Evolutionary conservation across 306 rosid species (phyloP).

Genomic region (Lagenaria siceraria): DNA sequence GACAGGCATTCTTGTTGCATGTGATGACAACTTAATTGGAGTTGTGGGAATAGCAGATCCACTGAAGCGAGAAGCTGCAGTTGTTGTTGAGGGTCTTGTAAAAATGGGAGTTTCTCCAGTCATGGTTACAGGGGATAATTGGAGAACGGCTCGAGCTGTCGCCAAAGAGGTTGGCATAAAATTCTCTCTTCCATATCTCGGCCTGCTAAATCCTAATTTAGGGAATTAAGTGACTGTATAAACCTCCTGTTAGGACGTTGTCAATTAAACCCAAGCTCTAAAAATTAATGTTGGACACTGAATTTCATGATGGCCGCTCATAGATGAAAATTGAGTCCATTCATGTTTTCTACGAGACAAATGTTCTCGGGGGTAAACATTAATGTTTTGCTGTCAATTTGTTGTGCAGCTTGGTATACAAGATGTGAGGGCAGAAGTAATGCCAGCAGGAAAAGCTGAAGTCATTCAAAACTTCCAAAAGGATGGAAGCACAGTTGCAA

Average conservation of each 20-base stretch:
- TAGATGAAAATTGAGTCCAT: background rate
- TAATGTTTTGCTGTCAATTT: background rate
- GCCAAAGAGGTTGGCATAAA: conserved; percentile 68
- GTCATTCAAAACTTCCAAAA: conserved; percentile 59
- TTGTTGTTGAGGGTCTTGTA: conserved; percentile 74
- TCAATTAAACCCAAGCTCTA: background rate
- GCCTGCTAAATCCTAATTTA: background rate
- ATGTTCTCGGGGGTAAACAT: background rate
- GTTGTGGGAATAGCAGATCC: conserved; percentile 91
- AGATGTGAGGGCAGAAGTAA: conserved; percentile 87
- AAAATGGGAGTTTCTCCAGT: conserved; percentile 84
- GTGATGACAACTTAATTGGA: conserved; percentile 48
- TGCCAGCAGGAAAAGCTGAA: conserved; percentile 96
- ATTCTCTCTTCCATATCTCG: background rate
- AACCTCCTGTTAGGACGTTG: background rate
- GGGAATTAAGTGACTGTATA: background rate
- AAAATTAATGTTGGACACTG: background rate
- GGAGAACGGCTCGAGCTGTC: conserved; percentile 88
- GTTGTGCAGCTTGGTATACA: conserved; percentile 70
- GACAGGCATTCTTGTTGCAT: conserved; percentile 80
- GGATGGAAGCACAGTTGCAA: conserved; percentile 80
- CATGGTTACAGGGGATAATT: conserved; percentile 97
- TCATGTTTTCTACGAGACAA: background rate
- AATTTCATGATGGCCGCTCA: background rate
- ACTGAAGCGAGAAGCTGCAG: conserved; percentile 86